These are phyloP conservation scores for Fusarium chuoi DNA, from an alignment of 2,329 filamentous ascomycete species.

Conservation along the genomic window DNA sequence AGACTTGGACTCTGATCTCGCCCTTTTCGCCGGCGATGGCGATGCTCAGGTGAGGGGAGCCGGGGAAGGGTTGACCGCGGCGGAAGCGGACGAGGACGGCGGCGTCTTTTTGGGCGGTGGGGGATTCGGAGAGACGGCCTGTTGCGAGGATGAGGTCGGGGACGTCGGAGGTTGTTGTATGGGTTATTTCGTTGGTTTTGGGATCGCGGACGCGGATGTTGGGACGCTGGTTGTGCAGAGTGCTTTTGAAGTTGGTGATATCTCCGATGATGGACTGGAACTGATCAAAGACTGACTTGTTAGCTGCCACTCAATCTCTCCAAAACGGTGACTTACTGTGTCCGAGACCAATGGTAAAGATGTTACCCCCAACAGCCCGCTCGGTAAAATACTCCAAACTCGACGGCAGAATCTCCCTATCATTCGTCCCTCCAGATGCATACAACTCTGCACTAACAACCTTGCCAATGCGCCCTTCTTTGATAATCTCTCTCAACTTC, in stretches of 20 bases:
- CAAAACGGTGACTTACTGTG: slow-evolving; percentile 49
- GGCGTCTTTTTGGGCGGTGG: slow-evolving; percentile 47
- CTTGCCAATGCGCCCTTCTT: slow-evolving; percentile 59
- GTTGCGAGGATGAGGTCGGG: slow-evolving; percentile 55
- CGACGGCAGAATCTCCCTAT: slow-evolving; percentile 46
- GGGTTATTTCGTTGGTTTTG: slow-evolving; percentile 45
- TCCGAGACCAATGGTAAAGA: slow-evolving; percentile 54
- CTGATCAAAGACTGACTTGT: slow-evolving; percentile 55
- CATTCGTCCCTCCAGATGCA: slow-evolving; percentile 50
- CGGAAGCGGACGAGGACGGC: slow-evolving; percentile 58
- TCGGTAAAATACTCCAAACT: slow-evolving; percentile 61
- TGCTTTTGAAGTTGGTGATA: slow-evolving; percentile 50
- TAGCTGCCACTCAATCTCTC: rapidly evolving
- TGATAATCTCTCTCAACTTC: slow-evolving; percentile 58
- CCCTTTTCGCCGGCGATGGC: slow-evolving; percentile 63
- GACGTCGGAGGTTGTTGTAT: slow-evolving; percentile 52
- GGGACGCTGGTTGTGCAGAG: slow-evolving; percentile 58
- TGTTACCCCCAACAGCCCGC: slow-evolving; percentile 58
- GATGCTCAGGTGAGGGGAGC: slow-evolving; percentile 59
- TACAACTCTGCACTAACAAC: slow-evolving; percentile 62
- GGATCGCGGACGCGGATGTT: slow-evolving; percentile 50
- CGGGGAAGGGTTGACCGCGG: slow-evolving; percentile 60
- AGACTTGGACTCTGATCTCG: slow-evolving; percentile 56
- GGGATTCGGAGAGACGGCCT: slow-evolving; percentile 49
- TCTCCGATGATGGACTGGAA: slow-evolving; percentile 60